Conservation (phyloP, 805 yeast genomes). For the Wickerhamiella azyma region DNA sequence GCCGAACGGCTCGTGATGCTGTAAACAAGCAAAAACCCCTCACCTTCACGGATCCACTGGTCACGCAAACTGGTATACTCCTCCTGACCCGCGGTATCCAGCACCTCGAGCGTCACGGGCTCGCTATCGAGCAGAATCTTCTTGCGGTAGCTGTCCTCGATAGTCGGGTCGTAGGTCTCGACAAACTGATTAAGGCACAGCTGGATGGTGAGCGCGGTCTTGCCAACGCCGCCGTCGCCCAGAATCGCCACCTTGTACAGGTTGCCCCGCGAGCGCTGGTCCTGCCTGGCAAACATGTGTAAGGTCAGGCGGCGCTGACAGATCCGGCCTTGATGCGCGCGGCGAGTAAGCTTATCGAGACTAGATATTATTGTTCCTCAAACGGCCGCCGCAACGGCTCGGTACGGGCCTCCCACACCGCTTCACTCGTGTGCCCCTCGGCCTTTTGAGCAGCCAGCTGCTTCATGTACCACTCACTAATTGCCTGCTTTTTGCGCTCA, state of each 20-base stretch:
- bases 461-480: constrained; percentile 60
- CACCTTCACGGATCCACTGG: constrained; percentile 92
- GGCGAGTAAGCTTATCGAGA: too few relatives aligned
- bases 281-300: constrained; percentile 2
- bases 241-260: constrained; percentile 80
- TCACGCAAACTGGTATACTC: constrained; percentile 90
- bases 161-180: constrained; percentile 96
- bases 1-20: constrained; percentile 75
- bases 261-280: constrained; percentile 11
- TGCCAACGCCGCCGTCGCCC: constrained; percentile 99
- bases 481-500: constrained; percentile 34
- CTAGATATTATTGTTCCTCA: constrained; percentile 13
- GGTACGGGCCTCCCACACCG: constrained; percentile 54
- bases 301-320: neutral
- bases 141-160: constrained; percentile 64
- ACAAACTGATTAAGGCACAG: constrained; percentile 74
- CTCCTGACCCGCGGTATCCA: constrained; percentile 98
- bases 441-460: constrained; percentile 43
- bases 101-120: constrained; percentile 66
- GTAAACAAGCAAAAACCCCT: constrained; percentile 82
- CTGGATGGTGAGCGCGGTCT: constrained; percentile 90
- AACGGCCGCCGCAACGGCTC: constrained; percentile 30
- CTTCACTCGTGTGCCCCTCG: constrained; percentile 64
- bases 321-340: too few relatives aligned
- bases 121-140: constrained; percentile 73